These are phyloP conservation scores for Colletotrichum magnum DNA, from an alignment of 2,329 filamentous ascomycete genomes.

Conservation along the genomic window DNA sequence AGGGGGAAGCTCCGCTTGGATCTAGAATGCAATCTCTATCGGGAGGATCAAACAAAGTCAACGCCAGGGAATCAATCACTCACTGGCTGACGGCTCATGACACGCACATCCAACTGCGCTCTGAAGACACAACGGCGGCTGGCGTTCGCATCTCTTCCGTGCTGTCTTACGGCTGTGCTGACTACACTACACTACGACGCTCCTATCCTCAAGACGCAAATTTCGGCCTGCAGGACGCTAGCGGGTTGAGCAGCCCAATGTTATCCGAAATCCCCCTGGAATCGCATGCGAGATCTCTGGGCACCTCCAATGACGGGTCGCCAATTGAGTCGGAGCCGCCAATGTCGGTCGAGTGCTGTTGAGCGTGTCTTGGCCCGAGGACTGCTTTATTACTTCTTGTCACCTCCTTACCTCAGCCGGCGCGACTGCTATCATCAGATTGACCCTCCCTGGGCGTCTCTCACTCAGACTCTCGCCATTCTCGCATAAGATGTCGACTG, in stretches of 20 bases:
- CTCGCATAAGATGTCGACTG: background rate
- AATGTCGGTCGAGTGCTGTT: constrained; percentile 6
- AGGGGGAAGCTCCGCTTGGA: constrained; percentile 12
- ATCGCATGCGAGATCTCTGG: constrained; percentile 13
- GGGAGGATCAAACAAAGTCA: constrained; percentile 30
- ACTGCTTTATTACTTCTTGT: constrained; percentile 5
- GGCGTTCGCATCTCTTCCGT: constrained; percentile 2
- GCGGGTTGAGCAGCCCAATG: background rate
- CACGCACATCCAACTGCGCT: too few relatives aligned
- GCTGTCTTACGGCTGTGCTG: constrained; percentile 21
- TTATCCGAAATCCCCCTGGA: constrained; percentile 16
- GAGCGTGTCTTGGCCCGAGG: constrained; percentile 21
- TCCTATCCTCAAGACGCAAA: background rate
- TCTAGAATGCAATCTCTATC: constrained; percentile 22
- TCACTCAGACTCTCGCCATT: background rate
- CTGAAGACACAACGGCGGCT: constrained; percentile 7
- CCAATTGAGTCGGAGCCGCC: constrained; percentile 16
- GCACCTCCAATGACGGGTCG: constrained; percentile 10
- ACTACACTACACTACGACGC: background rate
- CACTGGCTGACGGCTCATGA: too few relatives aligned
- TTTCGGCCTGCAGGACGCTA: constrained; percentile 23
- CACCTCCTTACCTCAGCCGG: constrained; percentile 32
- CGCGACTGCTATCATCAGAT: constrained; percentile 5
- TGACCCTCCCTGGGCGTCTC: constrained; percentile 11
- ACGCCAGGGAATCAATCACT: background rate